These are phyloP conservation scores for Aspergillus panamensis DNA, from an alignment of 495 filamentous ascomycete genomes.

Conservation along the genomic window DNA sequence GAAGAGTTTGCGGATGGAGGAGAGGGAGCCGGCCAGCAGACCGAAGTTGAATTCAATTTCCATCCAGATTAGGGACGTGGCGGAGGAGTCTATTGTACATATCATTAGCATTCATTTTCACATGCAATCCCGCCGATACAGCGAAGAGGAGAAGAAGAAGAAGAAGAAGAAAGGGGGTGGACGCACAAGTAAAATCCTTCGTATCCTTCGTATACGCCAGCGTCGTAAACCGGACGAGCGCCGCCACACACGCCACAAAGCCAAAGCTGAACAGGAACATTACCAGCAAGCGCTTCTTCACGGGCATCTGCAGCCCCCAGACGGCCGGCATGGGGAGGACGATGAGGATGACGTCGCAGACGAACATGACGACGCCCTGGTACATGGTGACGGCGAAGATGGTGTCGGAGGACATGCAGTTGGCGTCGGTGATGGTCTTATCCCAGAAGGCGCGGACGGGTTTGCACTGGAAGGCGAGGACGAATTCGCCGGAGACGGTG, in stretches of 20 bases:
- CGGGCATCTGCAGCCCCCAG: conserved; percentile 39
- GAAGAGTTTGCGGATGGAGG: conserved; percentile 8
- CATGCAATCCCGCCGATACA: no score
- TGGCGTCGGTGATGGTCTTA: conserved; percentile 7
- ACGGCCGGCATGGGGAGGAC: conserved; percentile 47
- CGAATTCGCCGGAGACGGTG: conserved; percentile 19
- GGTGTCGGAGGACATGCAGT: conserved; percentile 16
- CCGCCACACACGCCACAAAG: conserved; percentile 11
- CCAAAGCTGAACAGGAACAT: conserved; percentile 46
- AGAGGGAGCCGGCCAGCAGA: conserved; percentile 16
- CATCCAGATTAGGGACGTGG: conserved; percentile 22
- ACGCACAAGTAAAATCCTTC: conserved; percentile 14
- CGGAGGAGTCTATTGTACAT: conserved; percentile 10
- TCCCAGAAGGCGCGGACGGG: conserved; percentile 19
- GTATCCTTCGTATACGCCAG: conserved; percentile 13
- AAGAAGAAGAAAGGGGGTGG: not conserved
- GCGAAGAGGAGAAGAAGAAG: not conserved
- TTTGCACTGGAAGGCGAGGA: conserved; percentile 19
- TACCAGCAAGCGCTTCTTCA: conserved; percentile 45
- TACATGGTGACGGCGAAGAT: conserved; percentile 19
- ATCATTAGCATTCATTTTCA: not conserved
- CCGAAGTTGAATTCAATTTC: conserved; percentile 21
- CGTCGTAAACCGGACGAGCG: conserved; percentile 6
- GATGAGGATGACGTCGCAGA: conserved; percentile 51
- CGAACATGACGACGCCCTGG: conserved; percentile 29